Conservation (phyloP, 176 grass and related monocot genomes). For the Phoenix dactylifera region DNA sequence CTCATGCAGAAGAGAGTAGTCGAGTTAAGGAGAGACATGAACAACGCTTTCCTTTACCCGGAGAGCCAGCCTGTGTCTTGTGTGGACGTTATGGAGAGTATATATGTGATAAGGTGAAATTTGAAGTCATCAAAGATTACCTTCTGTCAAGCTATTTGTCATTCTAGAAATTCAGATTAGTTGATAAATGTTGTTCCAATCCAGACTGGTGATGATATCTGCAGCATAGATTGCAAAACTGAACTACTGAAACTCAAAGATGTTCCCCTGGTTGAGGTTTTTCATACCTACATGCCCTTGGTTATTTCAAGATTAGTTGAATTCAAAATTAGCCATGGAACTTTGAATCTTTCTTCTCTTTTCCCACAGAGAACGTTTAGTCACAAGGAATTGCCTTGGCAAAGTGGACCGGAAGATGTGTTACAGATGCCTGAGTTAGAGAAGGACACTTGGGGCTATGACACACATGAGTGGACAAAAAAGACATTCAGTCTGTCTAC, state of each 20-base stretch:
- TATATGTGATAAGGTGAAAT: constrained; percentile 4
- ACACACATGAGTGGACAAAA: background rate
- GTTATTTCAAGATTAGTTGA: no score
- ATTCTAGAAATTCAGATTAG: background rate
- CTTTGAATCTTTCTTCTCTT: background rate
- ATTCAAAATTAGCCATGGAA: no score
- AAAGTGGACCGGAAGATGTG: background rate
- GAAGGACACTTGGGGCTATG: background rate
- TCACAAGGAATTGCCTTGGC: no score
- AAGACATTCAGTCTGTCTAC: background rate
- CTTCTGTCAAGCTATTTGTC: background rate
- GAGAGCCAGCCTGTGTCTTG: constrained; percentile 5
- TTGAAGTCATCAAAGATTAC: background rate
- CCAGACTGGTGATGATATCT: constrained; percentile 12
- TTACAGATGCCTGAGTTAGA: background rate
- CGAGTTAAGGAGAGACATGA: constrained; percentile 7
- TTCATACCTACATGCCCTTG: background rate
- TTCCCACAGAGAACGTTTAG: background rate
- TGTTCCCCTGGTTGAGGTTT: background rate
- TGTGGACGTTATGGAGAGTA: constrained; percentile 11
- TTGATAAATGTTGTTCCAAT: background rate
- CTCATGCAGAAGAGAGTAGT: background rate
- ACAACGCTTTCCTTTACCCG: constrained; percentile 4
- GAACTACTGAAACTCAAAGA: background rate
- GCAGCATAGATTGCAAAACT: constrained; percentile 11